Evolutionary conservation across 768 basidiomycete species (phyloP).

Genomic region (Trametes gibbosa): DNA sequence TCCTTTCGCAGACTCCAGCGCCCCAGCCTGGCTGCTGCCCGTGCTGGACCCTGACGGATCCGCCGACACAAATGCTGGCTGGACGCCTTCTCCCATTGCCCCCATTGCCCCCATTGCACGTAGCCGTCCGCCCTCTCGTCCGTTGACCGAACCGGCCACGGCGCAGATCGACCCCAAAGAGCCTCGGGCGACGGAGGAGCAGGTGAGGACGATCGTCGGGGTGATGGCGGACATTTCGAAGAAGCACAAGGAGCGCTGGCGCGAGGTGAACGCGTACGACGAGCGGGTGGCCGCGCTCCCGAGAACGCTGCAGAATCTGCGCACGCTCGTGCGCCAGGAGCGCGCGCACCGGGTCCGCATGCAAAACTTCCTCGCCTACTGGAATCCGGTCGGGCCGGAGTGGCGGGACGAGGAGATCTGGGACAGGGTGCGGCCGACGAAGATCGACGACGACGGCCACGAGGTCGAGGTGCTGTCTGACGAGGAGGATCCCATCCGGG

Average conservation of each 20-base stretch:
- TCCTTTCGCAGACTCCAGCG: no score
- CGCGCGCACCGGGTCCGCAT: slow-evolving; percentile 4
- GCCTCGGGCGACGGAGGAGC: neutral
- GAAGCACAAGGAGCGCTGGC: neutral
- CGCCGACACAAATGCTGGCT: neutral
- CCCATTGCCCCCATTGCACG: neutral
- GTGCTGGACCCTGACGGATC: neutral
- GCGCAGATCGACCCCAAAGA: neutral
- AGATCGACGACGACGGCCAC: neutral
- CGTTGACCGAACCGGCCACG: neutral
- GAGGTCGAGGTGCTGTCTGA: slow-evolving; percentile 8
- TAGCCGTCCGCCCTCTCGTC: no score
- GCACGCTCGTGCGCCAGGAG: slow-evolving; percentile 10
- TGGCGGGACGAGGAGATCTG: slow-evolving; percentile 11
- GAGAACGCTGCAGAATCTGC: neutral
- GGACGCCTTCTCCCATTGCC: neutral
- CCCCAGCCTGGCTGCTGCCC: no score
- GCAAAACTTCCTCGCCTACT: slow-evolving; percentile 2
- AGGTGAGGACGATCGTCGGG: neutral
- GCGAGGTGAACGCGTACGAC: neutral
- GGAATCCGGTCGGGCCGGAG: neutral
- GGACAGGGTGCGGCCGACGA: slow-evolving; percentile 1
- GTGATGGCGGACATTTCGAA: slow-evolving; percentile 6
- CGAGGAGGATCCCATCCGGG: neutral
- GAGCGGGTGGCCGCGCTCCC: no score